Evolutionary conservation across 805 yeast species (phyloP).

Genomic region (Lachancea quebecensis): DNA sequence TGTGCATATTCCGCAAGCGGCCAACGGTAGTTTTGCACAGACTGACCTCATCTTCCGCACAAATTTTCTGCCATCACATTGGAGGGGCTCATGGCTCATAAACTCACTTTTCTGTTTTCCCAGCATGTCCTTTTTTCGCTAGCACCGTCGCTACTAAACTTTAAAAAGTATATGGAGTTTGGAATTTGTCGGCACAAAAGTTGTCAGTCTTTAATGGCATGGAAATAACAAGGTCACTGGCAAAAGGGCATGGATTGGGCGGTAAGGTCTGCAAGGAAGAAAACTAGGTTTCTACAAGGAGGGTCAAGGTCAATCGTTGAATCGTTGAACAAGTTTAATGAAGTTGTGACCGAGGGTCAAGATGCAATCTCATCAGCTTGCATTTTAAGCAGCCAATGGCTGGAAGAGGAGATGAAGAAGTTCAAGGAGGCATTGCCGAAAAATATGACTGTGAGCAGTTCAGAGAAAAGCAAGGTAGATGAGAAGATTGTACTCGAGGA

Average conservation of each 20-base stretch:
- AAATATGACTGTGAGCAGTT: neutral
- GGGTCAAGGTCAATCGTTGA: constrained; percentile 29
- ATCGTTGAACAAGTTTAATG: constrained; percentile 24
- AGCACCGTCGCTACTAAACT: too few relatives aligned
- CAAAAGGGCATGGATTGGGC: constrained; percentile 28
- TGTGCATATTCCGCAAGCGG: too few relatives aligned
- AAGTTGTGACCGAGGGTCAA: constrained; percentile 19
- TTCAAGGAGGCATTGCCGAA: neutral
- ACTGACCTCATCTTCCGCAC: too few relatives aligned
- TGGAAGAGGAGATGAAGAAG: constrained; percentile 11
- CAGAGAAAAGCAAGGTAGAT: neutral
- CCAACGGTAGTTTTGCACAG: too few relatives aligned
- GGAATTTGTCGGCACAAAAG: too few relatives aligned
- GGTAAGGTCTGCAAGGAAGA: constrained; percentile 24
- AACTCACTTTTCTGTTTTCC: neutral
- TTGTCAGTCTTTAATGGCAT: neutral
- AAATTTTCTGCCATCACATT: too few relatives aligned
- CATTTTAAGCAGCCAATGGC: constrained; percentile 19
- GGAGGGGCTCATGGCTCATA: too few relatives aligned
- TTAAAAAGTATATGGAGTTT: too few relatives aligned
- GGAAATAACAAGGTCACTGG: neutral
- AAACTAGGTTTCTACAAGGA: constrained; percentile 23
- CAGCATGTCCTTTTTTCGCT: neutral
- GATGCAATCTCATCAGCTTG: constrained; percentile 15
- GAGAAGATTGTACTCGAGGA: constrained; percentile 2